Evolutionary conservation across 495 filamentous ascomycete genomes (phyloP).

Genomic region (Aspergillus nanangensis): DNA sequence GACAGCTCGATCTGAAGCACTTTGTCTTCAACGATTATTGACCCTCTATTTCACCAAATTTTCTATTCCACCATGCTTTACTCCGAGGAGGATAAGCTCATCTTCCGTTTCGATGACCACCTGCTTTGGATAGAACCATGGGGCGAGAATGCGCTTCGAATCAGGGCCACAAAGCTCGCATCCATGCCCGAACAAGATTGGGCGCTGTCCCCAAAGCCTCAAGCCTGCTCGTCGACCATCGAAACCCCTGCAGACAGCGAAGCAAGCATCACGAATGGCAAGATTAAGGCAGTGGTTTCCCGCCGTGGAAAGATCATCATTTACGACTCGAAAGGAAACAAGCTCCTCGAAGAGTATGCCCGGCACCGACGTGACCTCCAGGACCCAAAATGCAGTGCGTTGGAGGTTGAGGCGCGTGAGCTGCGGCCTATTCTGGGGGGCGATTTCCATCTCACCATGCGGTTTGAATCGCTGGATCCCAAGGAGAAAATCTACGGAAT

Average conservation of each 20-base stretch:
- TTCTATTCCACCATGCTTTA: conserved; percentile 35
- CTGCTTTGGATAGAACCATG: conserved; percentile 52
- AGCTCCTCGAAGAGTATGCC: conserved; percentile 52
- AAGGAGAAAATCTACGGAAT: conserved; percentile 57
- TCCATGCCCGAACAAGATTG: conserved; percentile 48
- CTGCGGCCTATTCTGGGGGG: conserved; percentile 47
- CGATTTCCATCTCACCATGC: conserved; percentile 48
- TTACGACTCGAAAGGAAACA: conserved; percentile 36
- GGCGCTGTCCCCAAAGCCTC: conserved; percentile 38
- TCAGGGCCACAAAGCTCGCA: conserved; percentile 47
- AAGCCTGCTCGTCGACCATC: conserved; percentile 12
- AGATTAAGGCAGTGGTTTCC: conserved; percentile 45
- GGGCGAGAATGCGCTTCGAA: conserved; percentile 48
- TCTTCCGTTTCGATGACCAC: conserved; percentile 50
- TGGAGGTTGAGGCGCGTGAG: conserved; percentile 50
- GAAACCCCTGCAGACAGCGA: conserved; percentile 22
- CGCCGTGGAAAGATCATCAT: conserved; percentile 47
- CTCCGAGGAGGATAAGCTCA: conserved; percentile 30
- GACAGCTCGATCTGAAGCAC: no score
- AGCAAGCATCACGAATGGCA: conserved; percentile 45
- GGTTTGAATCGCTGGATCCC: conserved; percentile 46
- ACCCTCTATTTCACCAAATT: neutral
- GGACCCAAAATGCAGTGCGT: conserved; percentile 52
- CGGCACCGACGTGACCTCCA: conserved; percentile 44
- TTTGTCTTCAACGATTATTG: neutral